phyloP scores from a whole-genome alignment of 768 basidiomycete genomes.

The Hirschioporus abietinus region DNA sequence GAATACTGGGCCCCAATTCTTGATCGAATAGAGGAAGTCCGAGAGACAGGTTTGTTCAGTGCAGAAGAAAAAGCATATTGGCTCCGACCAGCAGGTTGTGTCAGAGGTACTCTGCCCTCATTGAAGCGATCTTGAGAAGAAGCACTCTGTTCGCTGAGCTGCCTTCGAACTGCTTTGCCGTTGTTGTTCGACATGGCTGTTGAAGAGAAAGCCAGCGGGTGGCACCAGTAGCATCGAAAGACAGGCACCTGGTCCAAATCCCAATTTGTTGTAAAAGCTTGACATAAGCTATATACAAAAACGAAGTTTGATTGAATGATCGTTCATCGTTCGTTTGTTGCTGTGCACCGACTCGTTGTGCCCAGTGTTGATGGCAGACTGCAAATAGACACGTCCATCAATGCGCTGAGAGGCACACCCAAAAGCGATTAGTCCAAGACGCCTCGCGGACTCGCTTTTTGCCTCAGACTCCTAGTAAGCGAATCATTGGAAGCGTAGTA shows the following conservation, averaged over 20 bases:
- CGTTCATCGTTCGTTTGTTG: background rate
- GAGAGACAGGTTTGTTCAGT: background rate
- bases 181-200: background rate
- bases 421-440: background rate
- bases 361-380: background rate
- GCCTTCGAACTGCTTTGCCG: background rate
- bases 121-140: background rate
- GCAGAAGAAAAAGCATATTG: background rate
- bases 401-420: background rate
- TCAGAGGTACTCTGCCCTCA: background rate
- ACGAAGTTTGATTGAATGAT: background rate
- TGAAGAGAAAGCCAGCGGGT: background rate
- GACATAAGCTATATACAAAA: background rate
- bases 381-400: background rate
- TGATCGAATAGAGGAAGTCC: background rate
- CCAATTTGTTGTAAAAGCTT: background rate
- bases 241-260: background rate
- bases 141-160: background rate
- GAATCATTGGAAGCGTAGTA: background rate
- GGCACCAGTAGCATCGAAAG: background rate
- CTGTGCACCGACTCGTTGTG: background rate
- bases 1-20: background rate
- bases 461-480: background rate
- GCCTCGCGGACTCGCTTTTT: background rate
- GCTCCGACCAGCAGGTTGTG: background rate